Percentiles rank a stretch among this genome's conserved stretches.
Evolutionary conservation across 495 filamentous ascomycete genomes (phyloP).

Genomic region (Xylaria cubensis): DNA sequence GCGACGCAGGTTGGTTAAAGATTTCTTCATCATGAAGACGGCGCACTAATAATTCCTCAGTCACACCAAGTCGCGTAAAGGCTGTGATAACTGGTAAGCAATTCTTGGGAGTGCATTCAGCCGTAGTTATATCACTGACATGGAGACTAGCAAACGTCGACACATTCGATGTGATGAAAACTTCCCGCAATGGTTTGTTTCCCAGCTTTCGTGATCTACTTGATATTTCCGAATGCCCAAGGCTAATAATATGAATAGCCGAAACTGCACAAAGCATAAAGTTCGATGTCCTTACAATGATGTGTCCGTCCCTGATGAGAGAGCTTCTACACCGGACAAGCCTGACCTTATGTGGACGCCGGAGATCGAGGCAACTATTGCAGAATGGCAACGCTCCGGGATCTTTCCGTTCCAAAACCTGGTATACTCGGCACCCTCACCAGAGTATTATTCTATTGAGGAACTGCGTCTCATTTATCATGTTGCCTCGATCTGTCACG

Average conservation of each 20-base stretch:
- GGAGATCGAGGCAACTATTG: constrained; percentile 79
- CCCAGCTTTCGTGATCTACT: constrained; percentile 9
- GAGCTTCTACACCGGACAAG: constrained; percentile 69
- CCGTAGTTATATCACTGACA: constrained; percentile 32
- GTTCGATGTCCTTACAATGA: constrained; percentile 98
- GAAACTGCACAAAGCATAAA: constrained; percentile 98
- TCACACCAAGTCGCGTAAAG: constrained; percentile 98
- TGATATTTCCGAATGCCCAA: not conserved
- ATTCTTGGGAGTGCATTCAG: not conserved
- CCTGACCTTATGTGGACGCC: constrained; percentile 83
- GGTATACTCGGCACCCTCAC: constrained; percentile 70
- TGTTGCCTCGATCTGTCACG: constrained; percentile 81
- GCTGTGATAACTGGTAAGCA: constrained; percentile 83
- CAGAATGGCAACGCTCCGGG: constrained; percentile 83
- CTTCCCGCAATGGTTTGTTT: constrained; percentile 90
- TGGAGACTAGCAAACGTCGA: constrained; percentile 70
- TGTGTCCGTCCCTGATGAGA: constrained; percentile 67
- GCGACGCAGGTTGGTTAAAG: constrained; percentile 59
- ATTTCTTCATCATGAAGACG: not conserved
- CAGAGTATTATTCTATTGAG: constrained; percentile 69
- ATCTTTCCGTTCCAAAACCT: constrained; percentile 87
- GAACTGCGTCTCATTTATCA: constrained; percentile 92
- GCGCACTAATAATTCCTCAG: constrained; percentile 50
- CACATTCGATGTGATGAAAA: constrained; percentile 98
- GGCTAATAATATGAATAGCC: constrained; percentile 61